Base-by-base conservation (phyloP, 257 asterid genomes). In the Cinchona pubescens region DNA sequence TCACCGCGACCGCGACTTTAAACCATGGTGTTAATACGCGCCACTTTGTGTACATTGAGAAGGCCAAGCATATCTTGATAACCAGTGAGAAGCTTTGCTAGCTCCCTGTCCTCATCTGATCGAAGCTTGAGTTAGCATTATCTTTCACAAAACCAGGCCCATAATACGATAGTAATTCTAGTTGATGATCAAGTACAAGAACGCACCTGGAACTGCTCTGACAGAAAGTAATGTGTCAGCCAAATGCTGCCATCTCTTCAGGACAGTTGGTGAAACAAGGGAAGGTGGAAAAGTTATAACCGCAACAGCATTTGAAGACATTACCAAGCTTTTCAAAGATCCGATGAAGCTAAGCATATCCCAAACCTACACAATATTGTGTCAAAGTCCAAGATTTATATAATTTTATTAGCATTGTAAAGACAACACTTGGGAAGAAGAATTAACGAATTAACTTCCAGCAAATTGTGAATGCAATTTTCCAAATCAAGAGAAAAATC, bases 51-150 rank as follows among this genome's bases (percentile, higher is more conserved):
- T 70, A 95, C 84, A 60, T 87, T 86, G 70, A 95, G 96, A 86
- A 95, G 92, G 81, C 99, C 97, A 77, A 92, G 89, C 97, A 95
- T 95, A 78, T 95, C 99, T 79, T 86, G 90, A 81, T 95, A 95
- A 76, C 98, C 98, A 19, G 98, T 95, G 45, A 95, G 94, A 80
- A 95, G 99, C 84, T 90, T 90, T 18, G 96, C 96, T 79, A 95
- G 86, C 76, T 92, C 97, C 89, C 90, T 92, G 87, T 95, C 96
- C 84, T 95, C 99, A 73, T 92, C 99, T 95, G 87, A 67, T 78
- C 48, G 68, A 79, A 83, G 70, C 76, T 56, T 70, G 43, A 73
- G 66, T 80, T n/a, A 38, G 70, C 51, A 45, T 71, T 69, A 62
- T 46, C 19, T 27, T 49, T 75, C 70, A 78, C 62, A 45, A 45